These are phyloP conservation scores for Salix caprea DNA, from an alignment of 345 rosid genomes.

Conservation along the genomic window DNA sequence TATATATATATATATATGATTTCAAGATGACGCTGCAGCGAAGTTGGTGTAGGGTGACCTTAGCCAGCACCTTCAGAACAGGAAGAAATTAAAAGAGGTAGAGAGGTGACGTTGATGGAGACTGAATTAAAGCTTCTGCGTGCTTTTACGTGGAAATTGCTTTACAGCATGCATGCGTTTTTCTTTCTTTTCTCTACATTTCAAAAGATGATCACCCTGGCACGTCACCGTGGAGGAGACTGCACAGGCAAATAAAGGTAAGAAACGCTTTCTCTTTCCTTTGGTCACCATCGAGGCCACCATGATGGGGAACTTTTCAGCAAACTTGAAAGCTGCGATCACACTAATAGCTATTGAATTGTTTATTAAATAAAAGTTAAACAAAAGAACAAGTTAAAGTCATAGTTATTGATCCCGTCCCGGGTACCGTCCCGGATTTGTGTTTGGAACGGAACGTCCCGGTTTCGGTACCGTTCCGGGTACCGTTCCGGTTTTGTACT, in stretches of 20 bases:
- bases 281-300: neutral
- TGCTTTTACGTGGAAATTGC: neutral
- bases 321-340: neutral
- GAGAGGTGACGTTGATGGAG: neutral
- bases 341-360: neutral
- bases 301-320: neutral
- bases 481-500: too few species aligned
- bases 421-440: too few species aligned
- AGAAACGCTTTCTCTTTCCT: neutral
- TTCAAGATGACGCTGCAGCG: neutral
- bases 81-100: neutral
- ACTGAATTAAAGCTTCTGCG: neutral
- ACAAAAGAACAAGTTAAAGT: too few species aligned
- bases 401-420: too few species aligned
- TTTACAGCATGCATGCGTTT: slow-evolving; percentile 7
- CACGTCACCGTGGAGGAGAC: neutral
- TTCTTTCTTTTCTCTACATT: neutral
- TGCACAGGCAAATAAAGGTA: neutral
- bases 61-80: neutral
- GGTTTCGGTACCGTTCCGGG: too few species aligned
- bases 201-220: neutral
- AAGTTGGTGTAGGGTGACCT: neutral
- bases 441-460: too few species aligned
- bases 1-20: too few species aligned
- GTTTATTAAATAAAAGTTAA: too few species aligned